Evolutionary conservation across 345 rosid species (phyloP).

Genomic region (Barbarea vulgaris): DNA sequence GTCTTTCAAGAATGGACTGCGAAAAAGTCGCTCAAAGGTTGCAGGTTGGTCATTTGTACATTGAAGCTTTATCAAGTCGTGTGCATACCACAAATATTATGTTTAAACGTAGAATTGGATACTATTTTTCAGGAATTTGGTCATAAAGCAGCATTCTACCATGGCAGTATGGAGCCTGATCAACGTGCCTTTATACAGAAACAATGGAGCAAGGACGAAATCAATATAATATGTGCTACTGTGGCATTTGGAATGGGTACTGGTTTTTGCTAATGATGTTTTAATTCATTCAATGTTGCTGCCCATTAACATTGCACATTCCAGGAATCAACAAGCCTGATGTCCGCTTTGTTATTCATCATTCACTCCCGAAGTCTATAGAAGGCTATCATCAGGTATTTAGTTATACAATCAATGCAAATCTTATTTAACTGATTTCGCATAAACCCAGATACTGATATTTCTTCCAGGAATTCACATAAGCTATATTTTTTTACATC

Average conservation of each 20-base stretch:
- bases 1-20: conserved; percentile 98
- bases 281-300: conserved; percentile 26
- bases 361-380: conserved; percentile 96
- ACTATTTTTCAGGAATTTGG: conserved; percentile 66
- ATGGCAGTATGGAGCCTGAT: conserved; percentile 89
- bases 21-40: conserved; percentile 91
- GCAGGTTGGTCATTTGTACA: conserved; percentile 62
- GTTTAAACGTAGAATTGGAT: conserved; percentile 11
- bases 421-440: neutral
- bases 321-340: conserved; percentile 99
- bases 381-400: conserved; percentile 99
- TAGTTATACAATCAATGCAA: neutral
- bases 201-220: conserved; percentile 99
- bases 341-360: conserved; percentile 99
- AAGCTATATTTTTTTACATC: conserved; percentile 19
- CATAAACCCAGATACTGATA: conserved; percentile 6
- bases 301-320: conserved; percentile 35
- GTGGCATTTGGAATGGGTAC: conserved; percentile 99
- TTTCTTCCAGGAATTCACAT: conserved; percentile 13
- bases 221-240: conserved; percentile 96
- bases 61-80: conserved; percentile 8
- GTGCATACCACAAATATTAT: conserved; percentile 16
- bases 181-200: conserved; percentile 77
- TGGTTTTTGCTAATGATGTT: conserved; percentile 29
- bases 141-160: conserved; percentile 96